Conservation (phyloP, 192 early-diverging fungal species). For the Neocallimastix lanati region DNA sequence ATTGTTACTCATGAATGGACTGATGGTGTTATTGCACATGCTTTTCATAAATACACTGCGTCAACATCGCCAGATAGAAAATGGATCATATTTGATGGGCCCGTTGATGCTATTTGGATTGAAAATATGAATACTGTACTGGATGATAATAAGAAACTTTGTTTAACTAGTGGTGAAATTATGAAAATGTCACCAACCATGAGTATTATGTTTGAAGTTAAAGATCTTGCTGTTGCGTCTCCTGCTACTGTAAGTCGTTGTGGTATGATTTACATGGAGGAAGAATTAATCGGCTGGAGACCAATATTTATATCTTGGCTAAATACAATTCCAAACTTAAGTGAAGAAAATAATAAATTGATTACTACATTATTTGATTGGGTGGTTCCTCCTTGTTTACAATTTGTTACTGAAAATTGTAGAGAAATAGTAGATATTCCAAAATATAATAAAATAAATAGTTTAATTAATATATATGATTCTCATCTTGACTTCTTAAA, state of each 20-base stretch:
- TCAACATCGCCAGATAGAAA: neutral
- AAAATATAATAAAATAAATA: neutral
- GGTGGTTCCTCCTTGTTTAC: constrained; percentile 2
- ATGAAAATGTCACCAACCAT: constrained; percentile 43
- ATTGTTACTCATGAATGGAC: neutral
- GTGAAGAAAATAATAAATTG: constrained; percentile 13
- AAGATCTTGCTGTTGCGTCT: constrained; percentile 44
- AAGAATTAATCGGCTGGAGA: neutral
- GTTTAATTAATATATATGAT: neutral
- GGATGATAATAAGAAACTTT: constrained; percentile 45
- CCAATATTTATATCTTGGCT: neutral
- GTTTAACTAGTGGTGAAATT: constrained; percentile 42
- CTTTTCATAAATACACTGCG: neutral
- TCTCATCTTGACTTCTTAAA: neutral
- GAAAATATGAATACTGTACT: constrained; percentile 24
- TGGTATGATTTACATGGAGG: neutral
- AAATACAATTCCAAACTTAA: constrained; percentile 34
- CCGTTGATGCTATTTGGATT: constrained; percentile 19
- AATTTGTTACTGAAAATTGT: constrained; percentile 15
- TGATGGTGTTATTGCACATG: neutral
- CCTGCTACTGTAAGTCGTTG: neutral
- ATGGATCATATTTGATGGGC: neutral
- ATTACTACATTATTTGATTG: neutral
- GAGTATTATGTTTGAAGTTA: constrained; percentile 43
- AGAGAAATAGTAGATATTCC: constrained; percentile 12